Conservation (phyloP, 164 flowering plant genomes). For the Kingdonia uniflora region DNA sequence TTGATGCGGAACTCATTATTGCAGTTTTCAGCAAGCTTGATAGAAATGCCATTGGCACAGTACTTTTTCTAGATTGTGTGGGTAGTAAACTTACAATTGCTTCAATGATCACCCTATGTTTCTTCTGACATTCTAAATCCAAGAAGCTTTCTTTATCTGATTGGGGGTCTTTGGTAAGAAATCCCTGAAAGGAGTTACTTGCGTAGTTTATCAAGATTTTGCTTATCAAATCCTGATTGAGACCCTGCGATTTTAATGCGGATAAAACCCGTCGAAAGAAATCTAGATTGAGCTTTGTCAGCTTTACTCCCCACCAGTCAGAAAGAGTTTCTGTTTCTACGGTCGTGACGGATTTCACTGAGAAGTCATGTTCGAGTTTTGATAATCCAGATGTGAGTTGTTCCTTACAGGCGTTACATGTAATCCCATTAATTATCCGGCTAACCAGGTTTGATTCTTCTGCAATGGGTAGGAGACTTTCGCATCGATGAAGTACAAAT, state of each 20-base stretch:
- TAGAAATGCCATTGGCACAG: conserved; percentile 91
- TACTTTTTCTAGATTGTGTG: conserved; percentile 71
- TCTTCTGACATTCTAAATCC: conserved; percentile 64
- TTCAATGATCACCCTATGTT: conserved; percentile 67
- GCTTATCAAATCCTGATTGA: conserved; percentile 76
- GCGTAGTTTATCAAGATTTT: conserved; percentile 77
- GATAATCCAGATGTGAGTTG: conserved; percentile 81
- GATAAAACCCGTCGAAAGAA: conserved; percentile 80
- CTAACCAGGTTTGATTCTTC: conserved; percentile 64
- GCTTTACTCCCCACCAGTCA: conserved; percentile 92
- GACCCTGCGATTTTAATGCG: conserved; percentile 76
- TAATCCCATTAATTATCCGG: conserved; percentile 61
- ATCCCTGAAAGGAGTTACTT: conserved; percentile 66
- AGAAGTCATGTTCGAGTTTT: conserved; percentile 61
- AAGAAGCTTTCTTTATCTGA: conserved; percentile 34
- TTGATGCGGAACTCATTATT: conserved; percentile 48
- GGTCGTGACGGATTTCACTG: conserved; percentile 25
- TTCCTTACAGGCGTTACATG: conserved; percentile 78
- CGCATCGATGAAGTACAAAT: conserved; percentile 71
- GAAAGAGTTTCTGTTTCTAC: conserved; percentile 55
- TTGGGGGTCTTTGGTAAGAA: conserved; percentile 44
- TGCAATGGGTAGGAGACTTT: conserved; percentile 53
- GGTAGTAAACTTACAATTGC: conserved; percentile 68
- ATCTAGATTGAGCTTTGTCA: conserved; percentile 59
- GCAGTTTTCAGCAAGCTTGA: conserved; percentile 77